Evolutionary conservation across 1,284 basidiomycete species (phyloP).

Genomic region (Rhodotorula sp.): DNA sequence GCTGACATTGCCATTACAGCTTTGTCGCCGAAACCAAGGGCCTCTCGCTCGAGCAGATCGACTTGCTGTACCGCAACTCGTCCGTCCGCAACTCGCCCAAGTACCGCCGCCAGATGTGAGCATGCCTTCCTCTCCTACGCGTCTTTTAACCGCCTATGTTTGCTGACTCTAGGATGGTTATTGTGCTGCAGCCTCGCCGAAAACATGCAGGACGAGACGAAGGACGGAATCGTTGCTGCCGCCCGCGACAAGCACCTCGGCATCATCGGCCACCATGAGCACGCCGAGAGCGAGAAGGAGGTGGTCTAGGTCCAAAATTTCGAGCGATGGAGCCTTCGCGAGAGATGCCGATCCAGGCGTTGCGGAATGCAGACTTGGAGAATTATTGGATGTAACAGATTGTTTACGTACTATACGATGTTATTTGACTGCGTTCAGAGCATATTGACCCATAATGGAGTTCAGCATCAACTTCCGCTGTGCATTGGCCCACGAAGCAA

Average conservation of each 20-base stretch:
- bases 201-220: conserved; percentile 30
- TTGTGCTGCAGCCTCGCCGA: conserved; percentile 42
- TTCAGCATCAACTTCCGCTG: too few species aligned
- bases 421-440: too few species aligned
- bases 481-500: too few species aligned
- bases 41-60: conserved; percentile 69
- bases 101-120: conserved; percentile 50
- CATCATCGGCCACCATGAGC: conserved; percentile 4
- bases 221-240: conserved; percentile 5
- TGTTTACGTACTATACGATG: too few species aligned
- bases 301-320: not conserved
- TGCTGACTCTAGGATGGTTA: not conserved
- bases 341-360: not conserved
- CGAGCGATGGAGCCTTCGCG: not conserved
- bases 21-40: conserved; percentile 58
- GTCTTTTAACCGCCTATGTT: too few species aligned
- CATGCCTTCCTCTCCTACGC: not conserved
- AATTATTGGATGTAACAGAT: not conserved
- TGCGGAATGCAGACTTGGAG: not conserved
- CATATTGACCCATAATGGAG: too few species aligned
- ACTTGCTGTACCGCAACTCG: conserved; percentile 59
- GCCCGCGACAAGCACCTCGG: conserved; percentile 3
- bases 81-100: conserved; percentile 34
- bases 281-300: conserved; percentile 7
- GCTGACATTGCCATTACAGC: conserved; percentile 55